phyloP scores from a whole-genome alignment of 2,329 filamentous ascomycete species.

The Harringtonia lauricola region DNA sequence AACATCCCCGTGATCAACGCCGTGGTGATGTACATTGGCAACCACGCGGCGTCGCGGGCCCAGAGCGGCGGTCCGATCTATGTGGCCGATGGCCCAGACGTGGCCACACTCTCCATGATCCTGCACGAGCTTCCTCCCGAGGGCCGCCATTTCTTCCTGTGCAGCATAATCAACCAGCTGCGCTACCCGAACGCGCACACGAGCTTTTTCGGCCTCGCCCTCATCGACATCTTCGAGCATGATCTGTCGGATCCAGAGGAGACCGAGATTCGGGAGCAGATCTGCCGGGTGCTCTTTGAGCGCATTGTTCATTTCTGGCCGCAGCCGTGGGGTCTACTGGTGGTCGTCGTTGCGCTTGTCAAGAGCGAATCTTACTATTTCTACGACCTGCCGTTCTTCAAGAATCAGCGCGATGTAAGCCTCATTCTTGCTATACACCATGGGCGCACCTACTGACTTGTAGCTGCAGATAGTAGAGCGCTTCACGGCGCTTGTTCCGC shows the following conservation, averaged over 20 bases:
- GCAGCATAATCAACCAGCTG: constrained; percentile 81
- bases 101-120: constrained; percentile 64
- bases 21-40: constrained; percentile 72
- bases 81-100: constrained; percentile 52
- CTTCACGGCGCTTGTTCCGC: constrained; percentile 16
- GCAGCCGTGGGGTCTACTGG: constrained; percentile 90
- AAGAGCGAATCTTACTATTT: constrained; percentile 88
- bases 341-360: constrained; percentile 77
- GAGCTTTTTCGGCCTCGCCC: constrained; percentile 79
- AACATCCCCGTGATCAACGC: constrained; percentile 67
- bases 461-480: constrained; percentile 20
- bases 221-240: constrained; percentile 75
- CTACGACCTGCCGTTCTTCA: constrained; percentile 88
- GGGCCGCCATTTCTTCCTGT: constrained; percentile 73
- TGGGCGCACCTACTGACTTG: too few relatives aligned
- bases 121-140: constrained; percentile 65
- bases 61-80: constrained; percentile 54
- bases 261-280: constrained; percentile 75
- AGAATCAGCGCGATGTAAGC: constrained; percentile 73
- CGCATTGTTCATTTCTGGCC: constrained; percentile 80
- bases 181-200: constrained; percentile 84
- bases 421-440: not conserved
- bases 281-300: constrained; percentile 80
- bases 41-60: constrained; percentile 54
- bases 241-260: constrained; percentile 67